These are phyloP conservation scores for Leccinum subfulvum DNA, from an alignment of 1,284 basidiomycete genomes.

Conservation along the genomic window DNA sequence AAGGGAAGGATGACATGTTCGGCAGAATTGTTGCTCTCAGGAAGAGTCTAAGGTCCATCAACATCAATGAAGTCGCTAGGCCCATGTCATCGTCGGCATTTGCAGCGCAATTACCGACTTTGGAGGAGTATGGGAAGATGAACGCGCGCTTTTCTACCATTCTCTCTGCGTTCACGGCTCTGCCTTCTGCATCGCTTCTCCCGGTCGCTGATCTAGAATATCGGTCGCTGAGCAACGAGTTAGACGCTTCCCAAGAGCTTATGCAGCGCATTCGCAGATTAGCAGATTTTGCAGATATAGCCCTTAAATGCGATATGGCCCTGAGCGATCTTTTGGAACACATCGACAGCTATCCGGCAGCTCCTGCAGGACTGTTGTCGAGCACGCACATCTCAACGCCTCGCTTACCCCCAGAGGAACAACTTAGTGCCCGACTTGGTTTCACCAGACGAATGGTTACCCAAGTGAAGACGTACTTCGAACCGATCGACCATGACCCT, in stretches of 20 bases:
- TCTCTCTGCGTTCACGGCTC: constrained; percentile 41
- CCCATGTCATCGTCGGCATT: constrained; percentile 38
- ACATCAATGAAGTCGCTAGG: constrained; percentile 53
- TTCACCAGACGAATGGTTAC: constrained; percentile 58
- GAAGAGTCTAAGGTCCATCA: constrained; percentile 59
- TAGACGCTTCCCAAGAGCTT: constrained; percentile 49
- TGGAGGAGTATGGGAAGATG: constrained; percentile 46
- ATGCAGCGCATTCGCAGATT: constrained; percentile 54
- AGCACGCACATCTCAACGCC: constrained; percentile 46
- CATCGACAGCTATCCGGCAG: constrained; percentile 70
- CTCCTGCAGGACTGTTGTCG: constrained; percentile 51
- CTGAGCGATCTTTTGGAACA: constrained; percentile 81
- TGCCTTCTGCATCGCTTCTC: constrained; percentile 47
- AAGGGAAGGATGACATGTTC: constrained; percentile 40
- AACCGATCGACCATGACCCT: constrained; percentile 49
- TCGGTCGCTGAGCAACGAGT: constrained; percentile 56
- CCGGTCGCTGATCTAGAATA: constrained; percentile 52
- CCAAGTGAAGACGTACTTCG: constrained; percentile 43
- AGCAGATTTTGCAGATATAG: constrained; percentile 45
- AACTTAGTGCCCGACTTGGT: constrained; percentile 56
- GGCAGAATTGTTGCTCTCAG: constrained; percentile 45
- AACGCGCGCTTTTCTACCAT: constrained; percentile 47
- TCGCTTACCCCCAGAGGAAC: constrained; percentile 56
- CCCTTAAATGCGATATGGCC: constrained; percentile 64
- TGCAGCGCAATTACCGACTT: constrained; percentile 51